Base-by-base conservation (phyloP, 495 filamentous ascomycete genomes). In the Annulohypoxylon moriforme region DNA sequence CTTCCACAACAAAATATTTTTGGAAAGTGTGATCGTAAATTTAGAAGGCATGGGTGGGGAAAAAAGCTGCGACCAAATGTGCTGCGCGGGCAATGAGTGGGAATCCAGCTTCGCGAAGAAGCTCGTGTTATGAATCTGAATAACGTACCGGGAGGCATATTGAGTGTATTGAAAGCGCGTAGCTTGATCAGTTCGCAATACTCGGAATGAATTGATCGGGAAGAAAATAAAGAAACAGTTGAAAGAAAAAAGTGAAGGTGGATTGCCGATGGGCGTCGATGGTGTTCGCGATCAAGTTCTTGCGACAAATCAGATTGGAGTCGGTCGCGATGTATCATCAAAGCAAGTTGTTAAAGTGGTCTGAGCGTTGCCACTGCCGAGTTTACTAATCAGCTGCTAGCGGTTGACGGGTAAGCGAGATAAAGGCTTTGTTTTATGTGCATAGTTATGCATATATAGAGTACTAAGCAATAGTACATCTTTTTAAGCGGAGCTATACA, bases 141-240 rank as follows among this genome's bases (percentile, higher is more conserved):
- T 61, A 38, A 56, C 75, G 49, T 77, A 77, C 75, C 61, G 9
- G 75, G 75, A 40, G 75, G 75, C 75, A 77, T 77, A 50, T 56
- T 64, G 50, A 29, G 16, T 25, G 1, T 34, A 7, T 55, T 9
- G 29, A 34, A 55, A 34, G 14, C 24, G 47, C 47, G 47, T n/a
- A 25, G 24, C 24, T 4, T 27, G 10, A 29, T 44, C 55, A 42
- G 22, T 2, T n/a, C 20, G 29, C 46, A 14, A 34, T 3, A 29
- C 13, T 42, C 1, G 10, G 22, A 29, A 49, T 10, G 24, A 46
- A 53, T 58, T 67, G 53, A 59, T 38, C 14, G 34, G 20, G 1
- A 11, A 22, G 53, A 44, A 68, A 22, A 8, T 22, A 20, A 40
- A 20, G 6, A 44, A 20, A 53, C 25, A 63, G 29, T 34, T 14